phyloP scores from a whole-genome alignment of 2,329 filamentous ascomycete genomes.

The Stagonosporopsis vannaccii region DNA sequence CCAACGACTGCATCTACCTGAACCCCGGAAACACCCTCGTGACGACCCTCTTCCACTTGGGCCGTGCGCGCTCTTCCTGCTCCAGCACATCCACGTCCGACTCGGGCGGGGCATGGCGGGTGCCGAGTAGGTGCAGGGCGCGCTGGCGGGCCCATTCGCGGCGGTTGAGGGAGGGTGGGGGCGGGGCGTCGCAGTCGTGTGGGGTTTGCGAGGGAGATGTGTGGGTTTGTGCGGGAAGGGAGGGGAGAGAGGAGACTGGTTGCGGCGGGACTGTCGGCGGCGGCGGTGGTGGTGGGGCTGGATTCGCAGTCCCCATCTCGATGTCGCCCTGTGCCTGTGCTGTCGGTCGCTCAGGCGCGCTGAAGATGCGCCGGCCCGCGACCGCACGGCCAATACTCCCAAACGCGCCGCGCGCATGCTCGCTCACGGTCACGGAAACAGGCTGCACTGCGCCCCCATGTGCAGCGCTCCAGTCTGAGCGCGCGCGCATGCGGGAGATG shows the following conservation, averaged over 20 bases:
- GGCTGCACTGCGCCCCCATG: neutral
- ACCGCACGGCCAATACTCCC: conserved; percentile 36
- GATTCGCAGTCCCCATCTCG: conserved; percentile 33
- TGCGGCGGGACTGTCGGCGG: neutral
- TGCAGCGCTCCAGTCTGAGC: conserved; percentile 31
- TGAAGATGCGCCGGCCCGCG: conserved; percentile 42
- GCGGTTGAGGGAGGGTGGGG: conserved; percentile 34
- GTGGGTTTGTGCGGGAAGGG: neutral
- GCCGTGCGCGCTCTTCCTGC: conserved; percentile 31
- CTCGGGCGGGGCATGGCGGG: conserved; percentile 25
- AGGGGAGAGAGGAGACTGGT: neutral
- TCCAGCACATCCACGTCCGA: conserved; percentile 7
- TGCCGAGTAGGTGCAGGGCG: conserved; percentile 54
- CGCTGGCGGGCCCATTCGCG: conserved; percentile 57
- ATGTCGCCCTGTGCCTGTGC: conserved; percentile 33
- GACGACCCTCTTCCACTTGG: conserved; percentile 37
- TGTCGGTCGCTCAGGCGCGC: conserved; percentile 34
- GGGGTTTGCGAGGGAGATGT: neutral
- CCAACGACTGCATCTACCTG: conserved; percentile 20
- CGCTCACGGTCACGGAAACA: neutral
- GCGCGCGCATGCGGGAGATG: conserved; percentile 66
- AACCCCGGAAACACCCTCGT: conserved; percentile 47
- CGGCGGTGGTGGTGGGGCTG: neutral
- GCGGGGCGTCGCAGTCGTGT: neutral
- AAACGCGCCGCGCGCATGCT: conserved; percentile 17